These are phyloP conservation scores for Mycosphaerella sp. DNA, from an alignment of 2,329 filamentous ascomycete genomes.

Conservation along the genomic window DNA sequence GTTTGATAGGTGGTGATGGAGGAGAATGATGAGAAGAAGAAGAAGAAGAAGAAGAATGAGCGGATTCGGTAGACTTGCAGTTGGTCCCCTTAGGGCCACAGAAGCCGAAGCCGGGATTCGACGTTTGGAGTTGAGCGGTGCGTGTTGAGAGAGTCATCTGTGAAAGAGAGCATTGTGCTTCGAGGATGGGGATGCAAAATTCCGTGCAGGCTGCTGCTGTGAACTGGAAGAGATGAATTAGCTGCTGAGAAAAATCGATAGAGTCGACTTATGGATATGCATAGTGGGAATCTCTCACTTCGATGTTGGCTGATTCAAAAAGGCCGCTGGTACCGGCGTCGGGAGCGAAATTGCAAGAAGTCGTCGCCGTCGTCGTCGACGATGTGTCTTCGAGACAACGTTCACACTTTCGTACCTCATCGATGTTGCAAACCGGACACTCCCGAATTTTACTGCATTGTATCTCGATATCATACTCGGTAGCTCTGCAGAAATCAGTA, in stretches of 20 bases:
- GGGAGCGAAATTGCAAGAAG: no score
- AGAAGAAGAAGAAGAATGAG: neutral
- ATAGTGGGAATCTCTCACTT: neutral
- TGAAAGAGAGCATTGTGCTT: neutral
- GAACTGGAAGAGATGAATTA: neutral
- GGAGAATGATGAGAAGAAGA: no score
- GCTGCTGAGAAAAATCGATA: neutral
- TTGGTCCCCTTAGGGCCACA: slow-evolving; percentile 9
- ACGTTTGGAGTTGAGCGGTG: neutral
- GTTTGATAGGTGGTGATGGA: neutral
- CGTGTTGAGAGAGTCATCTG: neutral
- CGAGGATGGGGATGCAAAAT: neutral
- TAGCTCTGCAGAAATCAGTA: neutral
- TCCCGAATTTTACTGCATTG: neutral
- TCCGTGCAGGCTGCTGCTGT: neutral
- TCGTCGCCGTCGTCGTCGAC: neutral
- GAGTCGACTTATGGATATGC: neutral
- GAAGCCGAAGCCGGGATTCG: slow-evolving; percentile 6
- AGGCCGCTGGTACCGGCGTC: neutral
- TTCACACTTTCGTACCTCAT: neutral
- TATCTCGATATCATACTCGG: neutral
- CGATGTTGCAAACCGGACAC: neutral
- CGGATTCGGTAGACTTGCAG: slow-evolving; percentile 7
- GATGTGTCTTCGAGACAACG: neutral
- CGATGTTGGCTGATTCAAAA: neutral